These are phyloP conservation scores for Pinus taeda DNA, from an alignment of 75 land plant genomes.

Conservation along the genomic window DNA sequence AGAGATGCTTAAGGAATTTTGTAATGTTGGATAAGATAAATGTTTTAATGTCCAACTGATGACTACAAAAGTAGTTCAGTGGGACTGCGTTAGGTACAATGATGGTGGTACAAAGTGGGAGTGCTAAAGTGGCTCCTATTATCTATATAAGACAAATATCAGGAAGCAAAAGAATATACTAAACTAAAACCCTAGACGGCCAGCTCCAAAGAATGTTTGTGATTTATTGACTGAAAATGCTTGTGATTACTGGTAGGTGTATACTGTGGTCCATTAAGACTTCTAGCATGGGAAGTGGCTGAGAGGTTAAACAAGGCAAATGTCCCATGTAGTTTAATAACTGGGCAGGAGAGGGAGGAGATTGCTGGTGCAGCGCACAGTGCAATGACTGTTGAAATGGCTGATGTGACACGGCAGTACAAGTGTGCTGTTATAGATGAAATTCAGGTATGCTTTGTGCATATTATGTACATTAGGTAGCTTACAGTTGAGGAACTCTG, in stretches of 20 bases:
- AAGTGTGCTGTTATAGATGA: slow-evolving; percentile 89
- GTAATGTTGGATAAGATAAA: no score
- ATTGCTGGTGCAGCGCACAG: slow-evolving; percentile 71
- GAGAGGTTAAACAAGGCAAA: slow-evolving; percentile 63
- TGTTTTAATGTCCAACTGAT: no score
- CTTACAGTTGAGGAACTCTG: not conserved
- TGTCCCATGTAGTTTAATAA: slow-evolving; percentile 73
- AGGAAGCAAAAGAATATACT: no score
- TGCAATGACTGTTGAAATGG: slow-evolving; percentile 95
- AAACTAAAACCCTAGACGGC: no score
- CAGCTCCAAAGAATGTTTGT: not conserved
- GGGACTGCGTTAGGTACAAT: no score
- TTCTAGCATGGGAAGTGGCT: slow-evolving; percentile 90
- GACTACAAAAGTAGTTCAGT: no score
- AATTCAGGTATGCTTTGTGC: slow-evolving; percentile 54
- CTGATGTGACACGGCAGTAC: slow-evolving; percentile 61
- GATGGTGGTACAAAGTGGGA: no score
- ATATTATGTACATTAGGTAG: not conserved
- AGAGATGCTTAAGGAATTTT: not conserved
- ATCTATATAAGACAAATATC: no score
- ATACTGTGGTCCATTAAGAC: slow-evolving; percentile 90
- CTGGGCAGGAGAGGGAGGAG: slow-evolving; percentile 85
- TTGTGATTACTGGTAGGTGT: slow-evolving; percentile 38
- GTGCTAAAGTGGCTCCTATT: no score
- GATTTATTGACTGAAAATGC: not conserved